phyloP scores from a whole-genome alignment of 148 eudicot genomes.

The Spergularia marina region DNA sequence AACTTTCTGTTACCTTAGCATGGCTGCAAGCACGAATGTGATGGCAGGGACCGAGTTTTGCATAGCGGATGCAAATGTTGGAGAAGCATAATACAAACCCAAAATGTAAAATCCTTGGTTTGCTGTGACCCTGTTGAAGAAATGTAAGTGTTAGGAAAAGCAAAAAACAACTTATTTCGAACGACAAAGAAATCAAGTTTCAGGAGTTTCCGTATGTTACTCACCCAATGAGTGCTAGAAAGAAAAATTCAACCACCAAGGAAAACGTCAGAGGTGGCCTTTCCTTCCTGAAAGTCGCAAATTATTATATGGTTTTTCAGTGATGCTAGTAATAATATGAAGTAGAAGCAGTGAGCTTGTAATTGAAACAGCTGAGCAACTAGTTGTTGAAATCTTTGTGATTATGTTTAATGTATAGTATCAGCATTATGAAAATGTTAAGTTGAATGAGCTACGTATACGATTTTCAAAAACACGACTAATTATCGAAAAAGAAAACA shows the following conservation, averaged over 20 bases:
- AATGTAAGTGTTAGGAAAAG: background rate
- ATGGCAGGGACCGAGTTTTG: constrained; percentile 88
- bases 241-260: constrained; percentile 62
- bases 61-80: constrained; percentile 81
- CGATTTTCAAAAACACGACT: background rate
- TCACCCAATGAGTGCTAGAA: constrained; percentile 75
- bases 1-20: constrained; percentile 35
- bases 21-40: constrained; percentile 64
- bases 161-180: background rate
- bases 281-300: constrained; percentile 58
- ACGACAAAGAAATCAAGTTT: no score
- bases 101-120: constrained; percentile 77
- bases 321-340: background rate
- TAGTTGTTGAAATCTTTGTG: no score
- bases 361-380: no score
- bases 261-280: constrained; percentile 74
- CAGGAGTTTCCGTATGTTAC: background rate
- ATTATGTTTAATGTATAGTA: no score
- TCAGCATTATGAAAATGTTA: no score
- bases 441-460: no score
- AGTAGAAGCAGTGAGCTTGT: no score
- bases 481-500: background rate
- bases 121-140: constrained; percentile 61
- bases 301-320: background rate
- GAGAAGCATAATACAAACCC: constrained; percentile 73